Evolutionary conservation across 306 rosid genomes (phyloP), one percentile per base, ranked within the genome.

Genomic region (Fagus sylvatica): DNA sequence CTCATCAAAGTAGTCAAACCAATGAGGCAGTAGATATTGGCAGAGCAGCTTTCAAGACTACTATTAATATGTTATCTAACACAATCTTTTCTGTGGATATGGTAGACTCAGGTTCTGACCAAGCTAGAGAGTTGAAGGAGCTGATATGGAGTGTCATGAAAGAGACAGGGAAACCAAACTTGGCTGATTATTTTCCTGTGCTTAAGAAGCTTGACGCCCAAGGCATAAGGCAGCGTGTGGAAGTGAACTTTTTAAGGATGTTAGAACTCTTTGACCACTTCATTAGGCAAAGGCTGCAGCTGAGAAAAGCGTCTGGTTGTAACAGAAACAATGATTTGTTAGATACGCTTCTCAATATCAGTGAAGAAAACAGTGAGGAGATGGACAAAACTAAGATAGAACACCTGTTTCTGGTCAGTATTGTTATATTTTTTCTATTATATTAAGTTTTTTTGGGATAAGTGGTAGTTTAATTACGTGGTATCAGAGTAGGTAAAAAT

Each of bases 11-110:
- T 6, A 15, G 43, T 12, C 5, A 8, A 6, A 19, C 36, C 0
- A 41, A 42, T 11, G 55, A 76, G 40, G 62, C 74, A 4, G 65
- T 76, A 40, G 74, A 76, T 11, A 66, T 76, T 19, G 80, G 74
- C 7, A 76, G 12, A 67, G 65, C 80, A 5, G 74, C 67, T 66
- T 76, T 76, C 32, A 67, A 22, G 41, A 28, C 74, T 42, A 3
- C 59, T 0, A 15, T 43, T 54, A 77, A 70, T 33, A 10, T 56
- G 70, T 77, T 77, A 64, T 77, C 70, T 7, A 40, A 28, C 16
- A 70, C 75, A 40, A 19, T 77, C 55, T 53, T 53, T 37, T 51
- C 74, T 0, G 2, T 53, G 51, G 28, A 75, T 54, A 51, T 67
- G 28, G 67, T 66, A 4, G 70, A 55, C 37, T n/a, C 57, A 4